Evolutionary conservation across 2,329 filamentous ascomycete genomes (phyloP), one percentile per base, ranked within the genome.

Genomic region (Sporothrix pseudoabietina): DNA sequence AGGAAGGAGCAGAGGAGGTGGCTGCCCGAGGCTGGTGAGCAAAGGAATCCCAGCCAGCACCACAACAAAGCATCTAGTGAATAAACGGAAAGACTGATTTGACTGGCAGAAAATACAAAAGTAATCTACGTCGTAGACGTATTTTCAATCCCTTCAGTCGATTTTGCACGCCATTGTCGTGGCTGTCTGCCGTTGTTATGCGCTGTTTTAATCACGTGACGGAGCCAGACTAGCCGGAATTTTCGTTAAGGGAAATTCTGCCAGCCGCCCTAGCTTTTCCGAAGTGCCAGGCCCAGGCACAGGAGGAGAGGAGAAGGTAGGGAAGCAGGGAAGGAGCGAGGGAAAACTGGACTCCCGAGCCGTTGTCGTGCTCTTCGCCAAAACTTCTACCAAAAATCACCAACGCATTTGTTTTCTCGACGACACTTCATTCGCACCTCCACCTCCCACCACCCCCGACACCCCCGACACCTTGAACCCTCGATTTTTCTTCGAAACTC

Each of bases 231-330:
- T 57, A 70, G 66, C 57, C 55, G 65, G 71, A 22, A 70, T 26
- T 61, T 70, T 70, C n/a, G n/a, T 16, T 35, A 52, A 26, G 26
- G 26, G 26, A 26, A 26, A 35, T 71, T 22, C 12, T 35, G 59
- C 68, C 59, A 57, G 69, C 49, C 73, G 73, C 72, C 76, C 76
- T 77, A 77, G 76, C 76, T 77, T 77, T 77, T 76, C 76, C 76
- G 76, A 77, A 74, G 39, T 61, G 30, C 59, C 70, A 39, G 54
- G 26, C 61, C 68, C 72, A 70, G 59, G 47, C 69, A 72, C 69
- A 75, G 74, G 61, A 74, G 71, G n/a, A 59, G 71, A 26, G 32
- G 19, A 22, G 57, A 55, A 44, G 55, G 65, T 57, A 63, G 54
- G 44, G 26, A 26, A 26, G 26, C 26, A 41, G 65, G 63, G 69